Evolutionary conservation across 352 stramenopile genomes (phyloP).

Genomic region (Peronospora belbahrii): DNA sequence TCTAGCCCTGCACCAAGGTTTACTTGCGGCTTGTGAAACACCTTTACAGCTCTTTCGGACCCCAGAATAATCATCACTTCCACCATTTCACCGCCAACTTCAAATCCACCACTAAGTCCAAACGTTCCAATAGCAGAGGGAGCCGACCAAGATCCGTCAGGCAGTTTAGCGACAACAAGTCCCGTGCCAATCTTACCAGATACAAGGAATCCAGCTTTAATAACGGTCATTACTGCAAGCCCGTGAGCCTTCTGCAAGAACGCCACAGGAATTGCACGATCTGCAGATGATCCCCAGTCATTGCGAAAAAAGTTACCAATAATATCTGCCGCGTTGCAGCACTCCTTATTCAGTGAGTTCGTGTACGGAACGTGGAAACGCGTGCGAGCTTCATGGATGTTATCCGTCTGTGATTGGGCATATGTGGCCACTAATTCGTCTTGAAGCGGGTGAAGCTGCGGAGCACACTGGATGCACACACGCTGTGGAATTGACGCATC

Average conservation of each 20-base stretch:
- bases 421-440: constrained; percentile 39
- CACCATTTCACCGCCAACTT: constrained; percentile 83
- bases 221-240: constrained; percentile 43
- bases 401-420: constrained; percentile 31
- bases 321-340: constrained; percentile 48
- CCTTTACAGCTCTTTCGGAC: constrained; percentile 76
- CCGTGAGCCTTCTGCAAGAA: constrained; percentile 50
- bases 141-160: constrained; percentile 82
- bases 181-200: constrained; percentile 56
- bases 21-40: constrained; percentile 78
- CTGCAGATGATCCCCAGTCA: constrained; percentile 39
- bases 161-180: constrained; percentile 76
- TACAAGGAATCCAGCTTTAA: constrained; percentile 51
- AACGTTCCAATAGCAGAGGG: constrained; percentile 87
- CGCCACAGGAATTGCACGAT: constrained; percentile 37
- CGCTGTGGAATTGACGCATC: constrained; percentile 42
- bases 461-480: constrained; percentile 49
- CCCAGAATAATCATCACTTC: constrained; percentile 90
- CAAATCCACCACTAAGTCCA: constrained; percentile 70
- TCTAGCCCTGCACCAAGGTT: constrained; percentile 85
- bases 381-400: constrained; percentile 29
- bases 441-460: constrained; percentile 39
- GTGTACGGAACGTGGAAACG: constrained; percentile 40
- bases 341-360: constrained; percentile 43
- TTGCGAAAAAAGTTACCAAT: constrained; percentile 59